Conservation (phyloP, 768 basidiomycete genomes). For the Lyophyllum shimeji region DNA sequence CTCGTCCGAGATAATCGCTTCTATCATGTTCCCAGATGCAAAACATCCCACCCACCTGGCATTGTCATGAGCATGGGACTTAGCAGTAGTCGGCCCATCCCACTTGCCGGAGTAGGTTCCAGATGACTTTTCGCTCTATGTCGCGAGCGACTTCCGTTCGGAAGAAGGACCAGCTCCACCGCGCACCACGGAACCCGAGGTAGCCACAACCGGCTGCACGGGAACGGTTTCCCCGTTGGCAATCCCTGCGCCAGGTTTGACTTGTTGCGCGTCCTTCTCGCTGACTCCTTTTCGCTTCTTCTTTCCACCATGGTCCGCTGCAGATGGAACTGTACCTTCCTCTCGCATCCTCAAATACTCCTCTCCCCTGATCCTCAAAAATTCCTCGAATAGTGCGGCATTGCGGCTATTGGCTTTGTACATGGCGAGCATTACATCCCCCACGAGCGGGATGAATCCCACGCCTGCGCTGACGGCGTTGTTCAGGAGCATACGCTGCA, state of each 20-base stretch:
- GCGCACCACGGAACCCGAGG: background rate
- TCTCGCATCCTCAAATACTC: constrained; percentile 59
- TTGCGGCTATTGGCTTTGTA: constrained; percentile 92
- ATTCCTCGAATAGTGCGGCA: constrained; percentile 84
- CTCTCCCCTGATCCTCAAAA: constrained; percentile 73
- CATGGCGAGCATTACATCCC: constrained; percentile 72
- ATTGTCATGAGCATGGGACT: constrained; percentile 20
- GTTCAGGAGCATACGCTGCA: constrained; percentile 74
- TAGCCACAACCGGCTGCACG: background rate
- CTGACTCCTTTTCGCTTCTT: constrained; percentile 21
- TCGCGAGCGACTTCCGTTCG: background rate
- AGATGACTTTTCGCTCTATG: constrained; percentile 9
- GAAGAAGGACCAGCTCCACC: background rate
- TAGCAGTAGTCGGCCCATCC: constrained; percentile 7
- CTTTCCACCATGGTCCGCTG: constrained; percentile 4
- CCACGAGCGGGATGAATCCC: constrained; percentile 68
- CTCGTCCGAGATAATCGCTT: background rate
- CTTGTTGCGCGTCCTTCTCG: constrained; percentile 36
- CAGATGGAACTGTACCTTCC: constrained; percentile 18
- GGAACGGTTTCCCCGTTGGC: constrained; percentile 32
- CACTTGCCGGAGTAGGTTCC: constrained; percentile 20
- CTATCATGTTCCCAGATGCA: background rate
- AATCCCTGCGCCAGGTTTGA: constrained; percentile 57
- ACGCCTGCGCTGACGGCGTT: constrained; percentile 66
- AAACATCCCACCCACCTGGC: constrained; percentile 42